A percentile compares a stretch with the other conserved stretches of the same genome.
Conservation (phyloP, 176 grass and related monocot species). For the Lolium rigidum region DNA sequence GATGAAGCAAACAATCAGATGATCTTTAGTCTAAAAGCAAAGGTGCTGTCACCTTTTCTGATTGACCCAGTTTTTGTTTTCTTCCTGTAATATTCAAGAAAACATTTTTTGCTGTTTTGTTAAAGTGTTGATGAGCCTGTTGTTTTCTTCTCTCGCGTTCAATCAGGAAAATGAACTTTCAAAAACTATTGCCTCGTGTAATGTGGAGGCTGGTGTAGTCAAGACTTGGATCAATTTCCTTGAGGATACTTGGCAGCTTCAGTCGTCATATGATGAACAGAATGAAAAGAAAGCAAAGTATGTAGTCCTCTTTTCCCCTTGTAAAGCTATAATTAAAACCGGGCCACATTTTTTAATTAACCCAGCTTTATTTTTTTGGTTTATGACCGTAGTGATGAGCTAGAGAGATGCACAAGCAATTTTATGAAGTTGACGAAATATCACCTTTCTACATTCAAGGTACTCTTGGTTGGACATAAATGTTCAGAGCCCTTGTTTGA, state of each 20-base stretch:
- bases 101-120: constrained; percentile 33
- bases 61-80: constrained; percentile 32
- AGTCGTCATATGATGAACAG: constrained; percentile 74
- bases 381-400: constrained; percentile 64
- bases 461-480: constrained; percentile 38
- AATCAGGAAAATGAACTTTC: constrained; percentile 90
- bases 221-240: constrained; percentile 98
- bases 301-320: constrained; percentile 5
- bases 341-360: constrained; percentile 11
- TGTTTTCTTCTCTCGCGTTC: constrained; percentile 23
- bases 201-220: constrained; percentile 81
- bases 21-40: constrained; percentile 77
- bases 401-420: constrained; percentile 71
- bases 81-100: constrained; percentile 28
- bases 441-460: constrained; percentile 89
- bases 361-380: constrained; percentile 44
- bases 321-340: constrained; percentile 22
- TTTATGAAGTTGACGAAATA: constrained; percentile 76
- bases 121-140: constrained; percentile 23
- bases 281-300: constrained; percentile 82
- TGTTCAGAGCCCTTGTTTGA: constrained; percentile 30
- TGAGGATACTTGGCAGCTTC: constrained; percentile 95
- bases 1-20: constrained; percentile 96
- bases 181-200: constrained; percentile 90
- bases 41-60: constrained; percentile 59